A percentile compares a stretch with the other conserved stretches of the same genome.
Conservation (phyloP, 306 rosid species). For the Vigna angularis region DNA sequence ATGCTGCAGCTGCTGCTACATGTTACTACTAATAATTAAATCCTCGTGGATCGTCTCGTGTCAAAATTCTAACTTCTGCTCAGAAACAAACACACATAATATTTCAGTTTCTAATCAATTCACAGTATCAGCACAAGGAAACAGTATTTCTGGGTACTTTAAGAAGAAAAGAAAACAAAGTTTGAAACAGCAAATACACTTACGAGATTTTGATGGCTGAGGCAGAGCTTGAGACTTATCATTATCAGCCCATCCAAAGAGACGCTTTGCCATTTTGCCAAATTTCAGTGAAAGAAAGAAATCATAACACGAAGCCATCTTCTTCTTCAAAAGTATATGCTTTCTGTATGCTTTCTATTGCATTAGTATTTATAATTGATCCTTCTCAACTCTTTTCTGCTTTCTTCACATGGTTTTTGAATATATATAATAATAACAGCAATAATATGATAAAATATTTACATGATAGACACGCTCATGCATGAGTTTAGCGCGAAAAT, state of each 20-base stretch:
- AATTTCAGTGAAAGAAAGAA: neutral
- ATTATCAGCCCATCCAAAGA: neutral
- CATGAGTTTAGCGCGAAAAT: too few relatives aligned
- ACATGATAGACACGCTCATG: too few relatives aligned
- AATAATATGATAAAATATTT: neutral
- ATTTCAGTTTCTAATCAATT: neutral
- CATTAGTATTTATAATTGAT: neutral
- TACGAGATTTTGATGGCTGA: neutral
- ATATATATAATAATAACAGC: neutral
- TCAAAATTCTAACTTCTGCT: neutral
- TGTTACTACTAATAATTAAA: neutral
- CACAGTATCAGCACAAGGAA: too few relatives aligned
- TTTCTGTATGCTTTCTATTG: neutral
- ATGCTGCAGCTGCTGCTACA: conserved; percentile 1
- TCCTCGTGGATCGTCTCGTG: neutral
- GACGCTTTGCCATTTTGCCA: neutral
- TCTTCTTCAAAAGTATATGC: too few relatives aligned
- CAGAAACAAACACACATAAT: neutral
- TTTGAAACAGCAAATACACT: neutral
- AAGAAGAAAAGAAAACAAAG: neutral
- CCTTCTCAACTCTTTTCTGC: neutral
- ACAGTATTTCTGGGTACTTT: too few relatives aligned
- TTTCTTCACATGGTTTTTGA: neutral
- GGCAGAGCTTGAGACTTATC: neutral
- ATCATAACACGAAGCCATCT: conserved; percentile 12